Percentiles rank a stretch among this genome's conserved stretches.
phyloP scores from a whole-genome alignment of 768 basidiomycete species.

The Suillus discolor region DNA sequence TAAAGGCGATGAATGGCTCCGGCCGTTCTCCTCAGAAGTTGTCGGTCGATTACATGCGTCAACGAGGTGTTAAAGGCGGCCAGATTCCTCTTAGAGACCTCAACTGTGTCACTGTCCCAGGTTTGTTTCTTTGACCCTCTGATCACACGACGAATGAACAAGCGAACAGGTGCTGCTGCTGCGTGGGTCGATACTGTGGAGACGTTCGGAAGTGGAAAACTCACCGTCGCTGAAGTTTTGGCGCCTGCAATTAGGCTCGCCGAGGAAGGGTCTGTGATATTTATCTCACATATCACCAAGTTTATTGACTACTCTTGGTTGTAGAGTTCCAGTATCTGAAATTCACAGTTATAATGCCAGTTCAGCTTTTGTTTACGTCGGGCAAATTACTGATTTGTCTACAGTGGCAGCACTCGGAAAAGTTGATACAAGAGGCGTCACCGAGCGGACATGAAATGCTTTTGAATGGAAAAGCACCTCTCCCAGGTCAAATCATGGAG shows the following conservation, averaged over 20 bases:
- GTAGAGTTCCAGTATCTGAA: conserved; percentile 86
- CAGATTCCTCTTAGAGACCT: conserved; percentile 80
- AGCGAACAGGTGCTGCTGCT: conserved; percentile 76
- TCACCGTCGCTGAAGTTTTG: conserved; percentile 70
- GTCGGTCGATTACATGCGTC: conserved; percentile 68
- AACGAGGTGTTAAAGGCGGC: conserved; percentile 65
- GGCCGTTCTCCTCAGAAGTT: conserved; percentile 84
- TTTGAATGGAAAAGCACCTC: conserved; percentile 79
- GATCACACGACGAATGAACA: conserved; percentile 9
- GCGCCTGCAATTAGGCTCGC: conserved; percentile 90
- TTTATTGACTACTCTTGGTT: conserved; percentile 8
- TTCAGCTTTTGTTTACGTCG: not conserved
- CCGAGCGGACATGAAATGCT: conserved; percentile 88
- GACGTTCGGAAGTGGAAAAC: conserved; percentile 71
- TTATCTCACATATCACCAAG: not conserved
- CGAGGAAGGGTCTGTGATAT: conserved; percentile 72
- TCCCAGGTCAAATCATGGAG: conserved; percentile 81
- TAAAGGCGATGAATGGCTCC: conserved; percentile 92
- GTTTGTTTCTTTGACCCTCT: conserved; percentile 31
- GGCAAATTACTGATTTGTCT: conserved; percentile 12
- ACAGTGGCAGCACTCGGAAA: conserved; percentile 55
- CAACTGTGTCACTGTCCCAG: conserved; percentile 91
- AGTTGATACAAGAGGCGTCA: conserved; percentile 79
- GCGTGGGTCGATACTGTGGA: conserved; percentile 94
- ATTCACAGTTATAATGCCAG: conserved; percentile 63